Base-by-base conservation (phyloP, 2,329 filamentous ascomycete species). In the Colletotrichum karsti region DNA sequence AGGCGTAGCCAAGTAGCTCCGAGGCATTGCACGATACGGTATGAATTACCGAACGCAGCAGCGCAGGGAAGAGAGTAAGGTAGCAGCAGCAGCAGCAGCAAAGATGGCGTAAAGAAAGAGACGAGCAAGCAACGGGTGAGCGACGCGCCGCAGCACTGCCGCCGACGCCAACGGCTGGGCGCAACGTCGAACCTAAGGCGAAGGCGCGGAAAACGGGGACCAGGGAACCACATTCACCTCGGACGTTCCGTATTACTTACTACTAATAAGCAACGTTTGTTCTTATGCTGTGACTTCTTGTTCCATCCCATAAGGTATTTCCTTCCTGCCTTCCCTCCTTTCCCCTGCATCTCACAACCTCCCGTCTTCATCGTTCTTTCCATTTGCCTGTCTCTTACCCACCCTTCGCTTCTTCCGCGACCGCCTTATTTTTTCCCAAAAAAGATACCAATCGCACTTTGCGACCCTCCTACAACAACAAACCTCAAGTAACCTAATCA, bases 261-360 rank as follows among this genome's bases (percentile, higher is more conserved):
- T 13, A 60, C 57, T 58, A 60, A 60, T 60, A 60, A 60, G 33
- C 30, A 60, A 50, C 39, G 28, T 50, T 35, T 33, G 7, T 39
- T 60, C 42, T 51, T 50, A 53, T 30, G 56, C 33, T 20, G 15
- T 39, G 56, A 46, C 46, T 56, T 58, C 63, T 28, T 48, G 24
- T 28, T n/a, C 53, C 30, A 50, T 46, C 63, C 44, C 44, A 37
- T 26, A 15, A 28, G 26, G 20, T 53, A 56, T 53, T 67, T 57
- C 63, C 59, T 63, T 57, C 59, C 63, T 56, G 30, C 59, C 59
- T 26, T 20, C 44, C 42, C 26, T 44, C 39, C 57, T 63, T 42
- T 20, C 30, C 18, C 42, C 54, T 33, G 33, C 15, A 20, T 48
- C 46, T 24, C n/a, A n/a, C 46, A 22, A 33, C 44, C 56, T 50